Conservation (phyloP, 1,284 basidiomycete genomes). For the Salmacisia buchloeana region DNA sequence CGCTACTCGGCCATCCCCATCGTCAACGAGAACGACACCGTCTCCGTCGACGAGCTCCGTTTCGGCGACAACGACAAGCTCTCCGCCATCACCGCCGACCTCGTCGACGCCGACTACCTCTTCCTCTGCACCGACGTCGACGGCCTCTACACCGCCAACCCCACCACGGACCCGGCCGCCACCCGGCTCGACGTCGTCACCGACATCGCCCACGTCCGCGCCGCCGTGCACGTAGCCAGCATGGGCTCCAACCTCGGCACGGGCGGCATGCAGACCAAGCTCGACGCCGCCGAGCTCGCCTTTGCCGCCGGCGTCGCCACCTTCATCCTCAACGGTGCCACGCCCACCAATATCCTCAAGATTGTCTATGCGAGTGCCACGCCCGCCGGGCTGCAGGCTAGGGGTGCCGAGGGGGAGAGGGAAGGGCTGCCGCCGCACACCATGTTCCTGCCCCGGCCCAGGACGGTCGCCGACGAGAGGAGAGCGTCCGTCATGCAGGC, state of each 20-base stretch:
- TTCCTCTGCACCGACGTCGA: conserved; percentile 97
- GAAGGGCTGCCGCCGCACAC: conserved; percentile 67
- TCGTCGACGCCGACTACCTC: conserved; percentile 95
- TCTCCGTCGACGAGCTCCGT: conserved; percentile 71
- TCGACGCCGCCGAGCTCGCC: conserved; percentile 95
- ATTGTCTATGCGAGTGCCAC: conserved; percentile 60
- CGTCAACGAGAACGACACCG: conserved; percentile 50
- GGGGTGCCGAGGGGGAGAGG: background rate
- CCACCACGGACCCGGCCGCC: conserved; percentile 78
- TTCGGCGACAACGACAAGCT: conserved; percentile 99
- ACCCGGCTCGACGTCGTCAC: conserved; percentile 73
- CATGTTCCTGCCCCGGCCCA: conserved; percentile 69
- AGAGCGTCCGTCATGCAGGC: conserved; percentile 96
- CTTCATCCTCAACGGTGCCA: conserved; percentile 61
- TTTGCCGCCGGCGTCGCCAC: conserved; percentile 94
- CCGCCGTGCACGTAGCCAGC: conserved; percentile 83
- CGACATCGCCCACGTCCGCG: conserved; percentile 73
- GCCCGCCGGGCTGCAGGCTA: background rate
- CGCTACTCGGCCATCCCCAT: conserved; percentile 45
- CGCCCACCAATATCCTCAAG: conserved; percentile 69
- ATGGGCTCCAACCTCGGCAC: conserved; percentile 89
- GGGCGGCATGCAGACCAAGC: conserved; percentile 98
- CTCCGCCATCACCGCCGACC: conserved; percentile 90
- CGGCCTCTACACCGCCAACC: conserved; percentile 90
- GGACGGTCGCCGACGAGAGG: conserved; percentile 70